Evolutionary conservation across 2,329 filamentous ascomycete species (phyloP), one percentile per base, ranked within the genome.

Genomic region (Ophiocordyceps camponoti-floridani): DNA sequence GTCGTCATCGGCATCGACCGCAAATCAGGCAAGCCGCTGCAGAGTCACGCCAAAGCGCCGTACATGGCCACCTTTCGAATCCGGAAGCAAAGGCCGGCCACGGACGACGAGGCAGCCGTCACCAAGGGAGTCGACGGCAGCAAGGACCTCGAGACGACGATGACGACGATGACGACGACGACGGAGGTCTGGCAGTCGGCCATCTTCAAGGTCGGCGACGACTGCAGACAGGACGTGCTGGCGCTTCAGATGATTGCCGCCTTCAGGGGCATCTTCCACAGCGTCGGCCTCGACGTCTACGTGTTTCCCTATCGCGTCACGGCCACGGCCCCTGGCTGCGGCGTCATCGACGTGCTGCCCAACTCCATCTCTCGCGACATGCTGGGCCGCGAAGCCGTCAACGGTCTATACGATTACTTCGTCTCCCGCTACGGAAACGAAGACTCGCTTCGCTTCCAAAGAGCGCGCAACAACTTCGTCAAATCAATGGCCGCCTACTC

Each of bases 11-110:
- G 93, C 28, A 98, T 99, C 58, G 91, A 99, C 60, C 81, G 91
- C 48, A 95, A 95, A 62, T 96, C 89, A 13, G 91, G 91, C 47
- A 98, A 96, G 61, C 93, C 93, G 4, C 69, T 99, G 41, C 91
- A 98, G 61, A 94, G 85, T 60, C 93, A 99, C 61, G 93, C 91
- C 47, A 99, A 99, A 63, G 89, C 93, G 7, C 91, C 91, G 0
- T 99, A 87, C 62, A 95, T 99, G 89, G 93, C 91, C 11, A 98
- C 91, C 0, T 99, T 99, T 73, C 79, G 91, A 42, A 94, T 98
- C 61, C 80, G 85, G 59, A 96, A 94, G 64, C 80, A 75, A 47
- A 79, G 74, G 54, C 61, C 65, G 47, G 69, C 38, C 7, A 23
- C 18, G 38, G 38, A 13, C 13, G 19, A 13, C 6, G 37, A 14